These are phyloP conservation scores for Solanum corneliomulleri DNA, from an alignment of 257 asterid genomes.

Conservation along the genomic window DNA sequence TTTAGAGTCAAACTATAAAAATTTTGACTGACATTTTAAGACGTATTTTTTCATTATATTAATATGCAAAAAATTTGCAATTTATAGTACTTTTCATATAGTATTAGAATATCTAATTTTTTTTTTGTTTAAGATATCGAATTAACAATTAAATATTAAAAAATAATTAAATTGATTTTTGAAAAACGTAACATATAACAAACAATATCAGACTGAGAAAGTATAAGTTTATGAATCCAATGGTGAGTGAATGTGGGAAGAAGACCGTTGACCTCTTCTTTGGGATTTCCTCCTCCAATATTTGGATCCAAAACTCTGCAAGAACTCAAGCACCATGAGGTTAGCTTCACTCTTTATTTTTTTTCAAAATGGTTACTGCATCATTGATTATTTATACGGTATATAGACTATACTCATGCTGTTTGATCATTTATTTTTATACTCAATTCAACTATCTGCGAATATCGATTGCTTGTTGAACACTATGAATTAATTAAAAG, in stretches of 20 bases:
- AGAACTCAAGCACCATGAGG: background rate
- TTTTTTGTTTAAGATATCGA: no score
- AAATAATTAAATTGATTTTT: no score
- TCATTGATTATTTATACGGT: background rate
- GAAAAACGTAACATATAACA: no score
- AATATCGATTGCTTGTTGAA: background rate
- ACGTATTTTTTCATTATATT: no score
- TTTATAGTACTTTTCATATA: no score
- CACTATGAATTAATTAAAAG: background rate
- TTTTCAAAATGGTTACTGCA: background rate
- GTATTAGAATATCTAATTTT: no score
- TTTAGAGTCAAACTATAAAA: no score
- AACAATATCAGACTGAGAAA: rapidly evolving
- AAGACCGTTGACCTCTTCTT: background rate
- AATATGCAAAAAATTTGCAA: no score
- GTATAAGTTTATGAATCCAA: background rate
- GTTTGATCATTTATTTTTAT: background rate
- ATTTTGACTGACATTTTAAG: no score
- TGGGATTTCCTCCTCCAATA: background rate
- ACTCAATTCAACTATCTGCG: background rate
- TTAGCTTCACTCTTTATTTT: background rate
- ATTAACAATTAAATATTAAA: no score
- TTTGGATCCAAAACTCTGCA: background rate
- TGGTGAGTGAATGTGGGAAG: background rate
- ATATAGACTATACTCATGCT: background rate